Evolutionary conservation across 2,329 filamentous ascomycete species (phyloP).

Genomic region (Nemania sp.): DNA sequence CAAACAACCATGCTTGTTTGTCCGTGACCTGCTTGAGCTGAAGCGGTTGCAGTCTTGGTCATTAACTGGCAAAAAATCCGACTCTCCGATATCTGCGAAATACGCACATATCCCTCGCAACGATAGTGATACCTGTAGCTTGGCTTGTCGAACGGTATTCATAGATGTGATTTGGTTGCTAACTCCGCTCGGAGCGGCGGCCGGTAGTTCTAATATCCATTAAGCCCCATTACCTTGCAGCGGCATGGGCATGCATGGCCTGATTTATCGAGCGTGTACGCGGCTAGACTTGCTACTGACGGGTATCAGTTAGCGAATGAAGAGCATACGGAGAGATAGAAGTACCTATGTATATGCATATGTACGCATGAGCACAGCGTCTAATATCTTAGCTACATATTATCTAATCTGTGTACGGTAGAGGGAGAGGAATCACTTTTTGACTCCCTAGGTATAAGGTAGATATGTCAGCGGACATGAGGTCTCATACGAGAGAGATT

Average conservation of each 20-base stretch:
- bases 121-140: too few species aligned
- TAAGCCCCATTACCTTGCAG: conserved; percentile 5
- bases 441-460: neutral
- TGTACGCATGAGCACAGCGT: neutral
- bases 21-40: neutral
- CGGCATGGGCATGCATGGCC: conserved; percentile 8
- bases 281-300: neutral
- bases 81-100: conserved; percentile 28
- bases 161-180: neutral
- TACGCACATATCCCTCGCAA: conserved; percentile 26
- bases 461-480: neutral
- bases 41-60: conserved; percentile 9
- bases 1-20: neutral
- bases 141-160: conserved; percentile 4
- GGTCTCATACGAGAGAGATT: neutral
- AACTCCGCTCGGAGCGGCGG: conserved; percentile 8
- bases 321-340: neutral
- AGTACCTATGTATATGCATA: neutral
- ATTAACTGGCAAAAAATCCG: conserved; percentile 9
- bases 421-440: neutral
- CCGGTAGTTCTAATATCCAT: conserved; percentile 1
- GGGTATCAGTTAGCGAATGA: neutral
- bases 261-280: conserved; percentile 2
- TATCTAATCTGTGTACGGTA: neutral
- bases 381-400: neutral